Conservation (phyloP, 2,329 filamentous ascomycete genomes). For the Penicillium sumatraense region DNA sequence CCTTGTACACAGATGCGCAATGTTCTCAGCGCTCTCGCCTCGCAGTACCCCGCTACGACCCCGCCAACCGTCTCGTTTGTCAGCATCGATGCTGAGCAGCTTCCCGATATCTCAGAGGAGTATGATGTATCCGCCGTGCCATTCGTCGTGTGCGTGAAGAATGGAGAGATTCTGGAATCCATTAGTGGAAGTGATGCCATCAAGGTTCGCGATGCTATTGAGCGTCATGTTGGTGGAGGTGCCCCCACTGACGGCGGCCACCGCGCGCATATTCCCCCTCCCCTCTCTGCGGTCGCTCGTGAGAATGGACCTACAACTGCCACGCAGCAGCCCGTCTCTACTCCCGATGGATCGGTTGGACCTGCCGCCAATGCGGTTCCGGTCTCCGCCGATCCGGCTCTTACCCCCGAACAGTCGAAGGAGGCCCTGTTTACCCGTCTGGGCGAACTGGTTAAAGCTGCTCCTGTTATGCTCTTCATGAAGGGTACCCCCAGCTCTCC, state of each 20-base stretch:
- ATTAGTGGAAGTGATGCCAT: constrained; percentile 88
- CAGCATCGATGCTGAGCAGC: constrained; percentile 89
- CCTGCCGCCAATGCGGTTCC: constrained; percentile 28
- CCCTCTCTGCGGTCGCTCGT: constrained; percentile 45
- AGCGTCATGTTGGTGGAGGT: constrained; percentile 69
- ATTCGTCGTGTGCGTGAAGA: constrained; percentile 81
- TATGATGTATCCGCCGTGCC: constrained; percentile 96
- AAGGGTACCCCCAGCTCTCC: constrained; percentile 89
- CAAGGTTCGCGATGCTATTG: constrained; percentile 83
- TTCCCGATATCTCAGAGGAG: constrained; percentile 85
- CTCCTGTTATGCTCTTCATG: constrained; percentile 98
- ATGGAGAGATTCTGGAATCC: constrained; percentile 76
- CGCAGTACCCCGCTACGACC: constrained; percentile 74
- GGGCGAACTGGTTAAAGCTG: constrained; percentile 85
- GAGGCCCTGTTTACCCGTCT: constrained; percentile 85
- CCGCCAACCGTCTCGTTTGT: constrained; percentile 78
- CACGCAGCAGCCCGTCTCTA: constrained; percentile 32
- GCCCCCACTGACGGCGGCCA: constrained; percentile 29
- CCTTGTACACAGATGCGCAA: constrained; percentile 93
- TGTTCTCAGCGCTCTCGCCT: constrained; percentile 82
- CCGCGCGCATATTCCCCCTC: constrained; percentile 44
- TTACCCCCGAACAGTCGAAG: constrained; percentile 64
- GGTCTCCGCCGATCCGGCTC: constrained; percentile 26
- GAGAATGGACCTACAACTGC: constrained; percentile 36
- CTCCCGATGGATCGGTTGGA: constrained; percentile 25